A percentile compares a stretch with the other conserved stretches of the same genome.
Evolutionary conservation across 148 eudicot genomes (phyloP).

Genomic region (Chenopodium formosanum): DNA sequence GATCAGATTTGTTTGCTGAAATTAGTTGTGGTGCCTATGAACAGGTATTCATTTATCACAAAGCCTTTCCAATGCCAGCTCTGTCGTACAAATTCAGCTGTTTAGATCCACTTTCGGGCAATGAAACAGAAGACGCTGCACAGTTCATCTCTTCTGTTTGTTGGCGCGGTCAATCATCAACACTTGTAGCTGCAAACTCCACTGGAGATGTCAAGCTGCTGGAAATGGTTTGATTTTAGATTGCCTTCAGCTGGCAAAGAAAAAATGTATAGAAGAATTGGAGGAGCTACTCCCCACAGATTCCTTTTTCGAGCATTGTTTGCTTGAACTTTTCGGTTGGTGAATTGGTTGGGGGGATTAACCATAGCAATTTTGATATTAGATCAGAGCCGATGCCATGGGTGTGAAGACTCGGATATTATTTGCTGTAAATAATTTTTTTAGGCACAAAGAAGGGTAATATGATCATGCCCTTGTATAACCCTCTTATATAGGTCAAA

Average conservation of each 20-base stretch:
- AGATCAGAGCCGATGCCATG: slow-evolving; percentile 19
- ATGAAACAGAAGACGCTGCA: slow-evolving; percentile 58
- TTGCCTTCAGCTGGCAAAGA: neutral
- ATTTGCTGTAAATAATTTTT: slow-evolving; percentile 35
- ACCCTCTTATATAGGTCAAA: slow-evolving; percentile 26
- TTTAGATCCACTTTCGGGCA: slow-evolving; percentile 62
- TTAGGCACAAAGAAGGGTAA: slow-evolving; percentile 17
- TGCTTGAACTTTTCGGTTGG: neutral
- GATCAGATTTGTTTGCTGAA: neutral
- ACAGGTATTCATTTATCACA: slow-evolving; percentile 88
- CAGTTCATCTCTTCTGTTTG: slow-evolving; percentile 94
- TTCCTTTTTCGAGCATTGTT: neutral
- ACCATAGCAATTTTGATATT: slow-evolving; percentile 35
- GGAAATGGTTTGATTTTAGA: slow-evolving; percentile 62
- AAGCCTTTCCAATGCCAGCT: slow-evolving; percentile 93
- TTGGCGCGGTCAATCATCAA: slow-evolving; percentile 84
- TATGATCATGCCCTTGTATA: slow-evolving; percentile 28
- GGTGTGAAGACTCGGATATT: slow-evolving; percentile 19
- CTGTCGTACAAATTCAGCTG: slow-evolving; percentile 64
- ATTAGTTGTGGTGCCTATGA: neutral
- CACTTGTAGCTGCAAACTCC: slow-evolving; percentile 91
- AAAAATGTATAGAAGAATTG: neutral
- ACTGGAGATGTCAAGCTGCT: slow-evolving; percentile 79
- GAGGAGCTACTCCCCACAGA: neutral
- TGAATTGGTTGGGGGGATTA: slow-evolving; percentile 13